Conservation (phyloP, 768 basidiomycete genomes). For the Cyathus striatus region DNA sequence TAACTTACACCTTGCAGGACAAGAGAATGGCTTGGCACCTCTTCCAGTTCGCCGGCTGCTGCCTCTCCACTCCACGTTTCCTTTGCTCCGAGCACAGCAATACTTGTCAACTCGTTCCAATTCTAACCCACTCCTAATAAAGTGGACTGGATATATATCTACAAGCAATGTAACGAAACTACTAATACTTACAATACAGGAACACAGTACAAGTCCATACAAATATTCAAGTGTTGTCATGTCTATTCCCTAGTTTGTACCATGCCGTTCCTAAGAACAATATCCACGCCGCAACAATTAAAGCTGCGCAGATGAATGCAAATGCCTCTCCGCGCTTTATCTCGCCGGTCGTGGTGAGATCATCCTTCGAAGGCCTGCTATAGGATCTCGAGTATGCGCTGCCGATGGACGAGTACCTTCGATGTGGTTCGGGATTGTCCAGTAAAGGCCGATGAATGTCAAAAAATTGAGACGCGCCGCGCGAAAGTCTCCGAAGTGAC, state of each 20-base stretch:
- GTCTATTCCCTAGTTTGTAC: constrained; percentile 37
- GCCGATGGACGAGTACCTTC: neutral
- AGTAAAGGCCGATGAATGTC: neutral
- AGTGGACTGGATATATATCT: no score
- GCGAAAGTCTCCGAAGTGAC: neutral
- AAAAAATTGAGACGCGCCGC: neutral
- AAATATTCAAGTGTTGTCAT: neutral
- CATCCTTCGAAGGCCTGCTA: neutral
- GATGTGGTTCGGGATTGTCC: neutral
- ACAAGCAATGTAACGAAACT: no score
- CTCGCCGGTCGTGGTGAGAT: neutral
- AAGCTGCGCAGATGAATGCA: constrained; percentile 28
- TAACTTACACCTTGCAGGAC: no score
- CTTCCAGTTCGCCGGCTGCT: no score
- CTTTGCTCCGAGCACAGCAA: no score
- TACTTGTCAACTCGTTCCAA: no score
- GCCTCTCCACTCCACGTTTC: no score
- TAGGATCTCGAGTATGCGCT: neutral
- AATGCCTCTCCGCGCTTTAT: constrained; percentile 45
- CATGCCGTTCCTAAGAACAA: constrained; percentile 62
- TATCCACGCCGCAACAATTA: constrained; percentile 54
- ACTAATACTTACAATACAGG: no score
- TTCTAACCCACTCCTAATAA: no score
- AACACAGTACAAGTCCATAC: no score
- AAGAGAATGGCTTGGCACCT: no score